Evolutionary conservation across 495 filamentous ascomycete genomes (phyloP), one percentile per base, ranked within the genome.

Genomic region (Daldinia childiae): DNA sequence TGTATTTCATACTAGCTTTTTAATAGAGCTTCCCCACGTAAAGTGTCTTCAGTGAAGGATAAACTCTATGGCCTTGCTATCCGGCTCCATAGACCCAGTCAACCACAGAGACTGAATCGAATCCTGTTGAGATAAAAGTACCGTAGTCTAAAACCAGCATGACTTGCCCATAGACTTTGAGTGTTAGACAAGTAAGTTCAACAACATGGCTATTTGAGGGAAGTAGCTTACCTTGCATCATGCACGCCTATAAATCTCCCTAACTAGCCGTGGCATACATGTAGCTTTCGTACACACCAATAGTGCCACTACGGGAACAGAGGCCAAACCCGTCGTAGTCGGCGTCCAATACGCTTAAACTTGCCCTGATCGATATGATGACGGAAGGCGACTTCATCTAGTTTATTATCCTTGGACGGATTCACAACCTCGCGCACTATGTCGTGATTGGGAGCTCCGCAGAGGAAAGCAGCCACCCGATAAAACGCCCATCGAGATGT

Each of bases 401-500:
- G 68, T 71, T 86, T 87, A 27, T 74, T 38, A 29, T 84, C 79
- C 72, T 85, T 87, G 59, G 60, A 73, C 6, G 84, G 83, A 74
- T 86, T 87, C 17, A 87, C 78, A 30, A 86, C 85, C 76, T 87
- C 85, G 11, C 80, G 66, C 30, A 87, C 80, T 8, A 26, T 32
- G 24, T 39, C 32, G 45, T 39, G 34, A 27, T 78, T 38, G 26
- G 73, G 78, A 34, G 68, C 72, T 1, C 77, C 68, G 73, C 82
- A 84, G 24, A 85, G 75, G 9, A 72, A 51, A 52, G 83, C 83
- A n/a, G 77, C 74, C 11, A 67, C 70, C 54, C 80, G 79, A 62
- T 85, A 86, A 64, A 85, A 87, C 24, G 66, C 74, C 80, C 84
- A 87, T 55, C 85, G 81, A 27, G 72, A 80, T 11, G 83, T 86